These are phyloP conservation scores for Magnolia officinalis DNA, from an alignment of 164 flowering plant species.

Conservation along the genomic window DNA sequence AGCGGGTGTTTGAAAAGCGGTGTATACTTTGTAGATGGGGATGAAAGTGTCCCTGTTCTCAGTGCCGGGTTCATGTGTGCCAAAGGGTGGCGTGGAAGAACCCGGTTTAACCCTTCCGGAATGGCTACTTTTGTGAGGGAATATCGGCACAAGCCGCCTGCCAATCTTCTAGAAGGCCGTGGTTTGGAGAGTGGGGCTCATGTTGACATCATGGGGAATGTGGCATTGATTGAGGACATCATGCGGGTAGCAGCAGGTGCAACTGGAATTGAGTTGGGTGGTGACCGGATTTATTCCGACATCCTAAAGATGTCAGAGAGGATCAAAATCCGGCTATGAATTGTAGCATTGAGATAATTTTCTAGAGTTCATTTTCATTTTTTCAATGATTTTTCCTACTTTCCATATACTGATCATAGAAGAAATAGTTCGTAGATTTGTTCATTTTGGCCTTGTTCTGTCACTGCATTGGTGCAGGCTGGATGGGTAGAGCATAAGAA, in stretches of 20 bases:
- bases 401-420: background rate
- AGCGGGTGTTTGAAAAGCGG: constrained; percentile 50
- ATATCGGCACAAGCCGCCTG: constrained; percentile 61
- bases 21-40: constrained; percentile 65
- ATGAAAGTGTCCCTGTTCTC: constrained; percentile 61
- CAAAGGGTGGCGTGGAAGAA: constrained; percentile 68
- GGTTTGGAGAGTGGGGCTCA: constrained; percentile 66
- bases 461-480: no score
- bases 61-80: constrained; percentile 87
- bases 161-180: constrained; percentile 55
- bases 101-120: constrained; percentile 74
- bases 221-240: constrained; percentile 67
- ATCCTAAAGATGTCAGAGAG: constrained; percentile 50
- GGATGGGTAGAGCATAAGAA: no score
- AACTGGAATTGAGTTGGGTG: constrained; percentile 50
- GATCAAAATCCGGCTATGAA: constrained; percentile 45
- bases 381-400: background rate
- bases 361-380: background rate
- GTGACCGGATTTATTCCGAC: constrained; percentile 60
- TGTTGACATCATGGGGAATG: constrained; percentile 79
- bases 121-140: constrained; percentile 49
- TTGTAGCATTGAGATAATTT: background rate
- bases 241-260: constrained; percentile 71
- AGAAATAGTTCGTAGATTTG: background rate
- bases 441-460: no score